Evolutionary conservation across 2,329 filamentous ascomycete genomes (phyloP).

Genomic region (Emydomyces testavorans): DNA sequence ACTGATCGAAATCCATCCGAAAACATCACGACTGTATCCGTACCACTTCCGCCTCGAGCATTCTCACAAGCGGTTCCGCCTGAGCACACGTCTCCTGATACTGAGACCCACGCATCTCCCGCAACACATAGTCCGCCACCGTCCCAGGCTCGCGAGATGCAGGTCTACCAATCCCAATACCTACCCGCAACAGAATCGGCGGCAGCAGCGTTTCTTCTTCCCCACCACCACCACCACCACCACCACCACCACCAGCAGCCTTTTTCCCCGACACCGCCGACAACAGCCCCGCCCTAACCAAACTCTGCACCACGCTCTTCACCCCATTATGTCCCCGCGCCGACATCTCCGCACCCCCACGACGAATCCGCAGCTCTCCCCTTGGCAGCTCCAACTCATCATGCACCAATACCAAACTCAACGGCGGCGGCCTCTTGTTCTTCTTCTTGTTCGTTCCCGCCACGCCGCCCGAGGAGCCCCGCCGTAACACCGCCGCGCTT

Average conservation of each 20-base stretch:
- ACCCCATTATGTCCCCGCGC: constrained; percentile 64
- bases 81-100: constrained; percentile 40
- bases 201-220: constrained; percentile 8
- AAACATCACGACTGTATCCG: constrained; percentile 5
- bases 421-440: constrained; percentile 13
- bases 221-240: not conserved
- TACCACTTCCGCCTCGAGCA: constrained; percentile 31
- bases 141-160: constrained; percentile 51
- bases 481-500: not conserved
- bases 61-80: constrained; percentile 40
- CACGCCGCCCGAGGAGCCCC: not conserved
- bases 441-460: constrained; percentile 20
- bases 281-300: constrained; percentile 37
- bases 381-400: constrained; percentile 71
- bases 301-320: constrained; percentile 49
- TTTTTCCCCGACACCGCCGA: constrained; percentile 24
- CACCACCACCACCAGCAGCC: constrained; percentile 27
- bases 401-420: constrained; percentile 64
- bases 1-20: too few relatives aligned
- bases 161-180: constrained; percentile 80
- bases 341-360: constrained; percentile 47
- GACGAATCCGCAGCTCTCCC: constrained; percentile 54
- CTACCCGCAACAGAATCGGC: constrained; percentile 48
- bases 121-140: constrained; percentile 68
- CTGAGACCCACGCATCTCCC: constrained; percentile 49